Evolutionary conservation across 306 rosid genomes (phyloP), one percentile per base, ranked within the genome.

Genomic region (Cucurbita maxima): DNA sequence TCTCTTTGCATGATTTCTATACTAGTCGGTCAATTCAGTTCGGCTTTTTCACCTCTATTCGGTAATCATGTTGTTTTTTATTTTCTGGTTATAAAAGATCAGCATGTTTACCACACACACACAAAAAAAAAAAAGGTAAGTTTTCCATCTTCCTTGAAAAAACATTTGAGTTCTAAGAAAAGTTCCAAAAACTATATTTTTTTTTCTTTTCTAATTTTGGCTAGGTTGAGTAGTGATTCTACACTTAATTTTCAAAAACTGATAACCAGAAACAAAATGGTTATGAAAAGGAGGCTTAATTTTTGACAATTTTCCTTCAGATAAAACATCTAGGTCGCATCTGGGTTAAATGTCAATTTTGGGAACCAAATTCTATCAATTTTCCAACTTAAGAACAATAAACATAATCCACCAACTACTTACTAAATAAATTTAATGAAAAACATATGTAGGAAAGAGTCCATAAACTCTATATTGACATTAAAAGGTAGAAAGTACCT

Each of bases 401-500:
- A 60, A 40, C 70, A 64, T 6, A 67, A 20, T 44, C 10, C 34
- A 67, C 1, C 37, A 12, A 67, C 20, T 18, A 67, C 56, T 5
- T 67, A 19, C 4, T 67, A 44, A 41, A 48, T 38, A 44, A 67
- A 41, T 22, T 22, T 14, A 12, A 7, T 13, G 73, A 4, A 5
- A 44, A 45, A 67, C 18, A 19, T 41, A 40, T 41, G 20, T 1
- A 62, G 19, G 71, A 37, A 66, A 66, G 37, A 43, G 53, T 43
- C n/a, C 52, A 44, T 45, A 44, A 38, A 45, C 16, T 40, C 18
- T 20, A 19, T 48, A 67, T 34, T 1, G 7, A 19, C 54, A 71
- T 71, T 25, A 71, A 71, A 51, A 68, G 47, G n/a, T 41, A 55
- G 50, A 56, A 78, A 71, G 71, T 88, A 94, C 98, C 98, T 94